These are phyloP conservation scores for Flaveria trinervia DNA, from an alignment of 129 eudicot genomes.

Conservation along the genomic window DNA sequence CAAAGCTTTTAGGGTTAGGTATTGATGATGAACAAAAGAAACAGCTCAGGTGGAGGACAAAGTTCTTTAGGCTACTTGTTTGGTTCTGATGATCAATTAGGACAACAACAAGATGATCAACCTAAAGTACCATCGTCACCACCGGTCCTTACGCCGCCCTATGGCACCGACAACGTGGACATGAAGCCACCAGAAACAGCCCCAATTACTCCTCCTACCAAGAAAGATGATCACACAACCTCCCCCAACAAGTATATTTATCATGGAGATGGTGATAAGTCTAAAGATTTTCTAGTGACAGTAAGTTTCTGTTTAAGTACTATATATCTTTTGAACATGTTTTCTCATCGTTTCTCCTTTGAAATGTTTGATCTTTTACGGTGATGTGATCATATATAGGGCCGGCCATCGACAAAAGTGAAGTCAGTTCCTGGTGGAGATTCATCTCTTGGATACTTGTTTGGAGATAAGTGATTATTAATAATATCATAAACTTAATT, in stretches of 20 bases:
- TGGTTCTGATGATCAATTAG: conserved; percentile 38
- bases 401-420: conserved; percentile 65
- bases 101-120: conserved; percentile 22
- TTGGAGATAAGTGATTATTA: conserved; percentile 58
- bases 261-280: conserved; percentile 42
- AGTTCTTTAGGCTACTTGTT: conserved; percentile 67
- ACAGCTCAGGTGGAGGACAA: conserved; percentile 60
- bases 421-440: conserved; percentile 72
- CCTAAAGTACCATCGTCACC: conserved; percentile 22
- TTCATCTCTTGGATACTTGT: conserved; percentile 71
- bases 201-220: conserved; percentile 29
- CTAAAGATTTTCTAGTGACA: conserved; percentile 42
- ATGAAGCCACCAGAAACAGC: conserved; percentile 22
- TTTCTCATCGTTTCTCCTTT: not conserved
- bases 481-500: not conserved
- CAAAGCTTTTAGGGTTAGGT: conserved; percentile 22
- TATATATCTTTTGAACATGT: not conserved
- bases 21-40: conserved; percentile 48
- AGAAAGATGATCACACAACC: conserved; percentile 34
- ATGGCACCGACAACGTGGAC: conserved; percentile 40
- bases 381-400: conserved; percentile 27
- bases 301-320: conserved; percentile 27
- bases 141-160: conserved; percentile 41
- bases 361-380: not conserved
- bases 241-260: conserved; percentile 32